phyloP scores from a whole-genome alignment of 2,329 filamentous ascomycete species.

The Emmonsia crescens region DNA sequence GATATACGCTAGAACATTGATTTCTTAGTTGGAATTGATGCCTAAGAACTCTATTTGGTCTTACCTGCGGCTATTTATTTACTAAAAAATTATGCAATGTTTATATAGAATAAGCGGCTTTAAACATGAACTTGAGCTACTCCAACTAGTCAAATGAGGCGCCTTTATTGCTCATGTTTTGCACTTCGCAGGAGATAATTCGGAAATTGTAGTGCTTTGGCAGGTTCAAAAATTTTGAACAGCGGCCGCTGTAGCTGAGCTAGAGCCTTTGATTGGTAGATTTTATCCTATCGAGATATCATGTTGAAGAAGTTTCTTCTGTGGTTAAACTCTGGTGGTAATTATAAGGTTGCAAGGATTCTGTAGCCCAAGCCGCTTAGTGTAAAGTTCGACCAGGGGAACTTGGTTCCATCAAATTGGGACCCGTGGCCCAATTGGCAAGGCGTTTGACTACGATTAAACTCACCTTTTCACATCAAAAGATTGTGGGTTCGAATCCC shows the following conservation, averaged over 20 bases:
- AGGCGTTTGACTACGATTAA: slow-evolving; percentile 5
- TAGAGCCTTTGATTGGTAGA: no score
- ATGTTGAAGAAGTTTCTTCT: no score
- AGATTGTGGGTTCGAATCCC: slow-evolving; percentile 6
- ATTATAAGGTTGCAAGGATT: no score
- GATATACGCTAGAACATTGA: neutral
- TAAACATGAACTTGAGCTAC: neutral
- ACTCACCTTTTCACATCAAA: neutral
- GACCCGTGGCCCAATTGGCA: slow-evolving; percentile 6
- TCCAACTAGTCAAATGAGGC: neutral
- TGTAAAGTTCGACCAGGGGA: no score
- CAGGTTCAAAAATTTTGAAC: no score
- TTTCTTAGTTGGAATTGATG: neutral
- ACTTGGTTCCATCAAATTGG: no score
- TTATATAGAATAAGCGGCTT: neutral
- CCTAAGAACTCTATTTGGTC: neutral
- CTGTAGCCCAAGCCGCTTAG: no score
- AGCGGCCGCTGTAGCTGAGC: no score
- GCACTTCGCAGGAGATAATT: neutral
- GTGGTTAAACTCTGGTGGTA: no score
- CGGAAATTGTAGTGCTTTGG: neutral
- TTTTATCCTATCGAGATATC: no score
- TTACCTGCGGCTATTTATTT: neutral
- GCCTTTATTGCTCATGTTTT: neutral
- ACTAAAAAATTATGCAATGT: neutral